Conservation (phyloP, 2,329 filamentous ascomycete species). For the Hysterium pulicare region DNA sequence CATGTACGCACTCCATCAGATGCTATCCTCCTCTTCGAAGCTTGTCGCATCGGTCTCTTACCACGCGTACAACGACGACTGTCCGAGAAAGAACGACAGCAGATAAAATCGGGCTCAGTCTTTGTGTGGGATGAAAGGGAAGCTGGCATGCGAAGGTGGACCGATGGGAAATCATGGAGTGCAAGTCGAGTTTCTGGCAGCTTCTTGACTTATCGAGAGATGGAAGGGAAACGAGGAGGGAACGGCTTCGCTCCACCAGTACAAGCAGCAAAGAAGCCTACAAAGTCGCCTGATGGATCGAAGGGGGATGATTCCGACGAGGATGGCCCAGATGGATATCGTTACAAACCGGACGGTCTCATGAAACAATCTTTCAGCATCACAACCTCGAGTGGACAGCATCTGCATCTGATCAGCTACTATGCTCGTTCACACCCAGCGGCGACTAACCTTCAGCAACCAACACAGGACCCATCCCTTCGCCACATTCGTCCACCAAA, state of each 20-base stretch:
- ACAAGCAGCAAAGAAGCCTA: slow-evolving; percentile 15
- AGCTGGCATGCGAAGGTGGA: slow-evolving; percentile 97
- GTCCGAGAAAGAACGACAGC: slow-evolving; percentile 95
- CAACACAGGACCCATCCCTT: slow-evolving; percentile 74
- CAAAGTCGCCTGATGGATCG: slow-evolving; percentile 77
- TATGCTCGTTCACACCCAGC: slow-evolving; percentile 77
- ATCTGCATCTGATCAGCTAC: slow-evolving; percentile 97
- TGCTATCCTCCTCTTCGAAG: slow-evolving; percentile 98
- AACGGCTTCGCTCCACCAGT: slow-evolving; percentile 59
- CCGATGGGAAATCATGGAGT: slow-evolving; percentile 98
- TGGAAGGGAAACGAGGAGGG: slow-evolving; percentile 95
- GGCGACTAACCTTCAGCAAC: slow-evolving; percentile 71
- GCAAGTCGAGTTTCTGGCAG: slow-evolving; percentile 95
- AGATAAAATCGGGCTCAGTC: slow-evolving; percentile 92
- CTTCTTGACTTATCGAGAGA: slow-evolving; percentile 95
- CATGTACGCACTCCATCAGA: slow-evolving; percentile 93
- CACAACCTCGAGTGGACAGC: slow-evolving; percentile 83
- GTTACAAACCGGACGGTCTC: slow-evolving; percentile 78
- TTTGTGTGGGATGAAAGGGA: slow-evolving; percentile 99
- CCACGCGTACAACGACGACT: slow-evolving; percentile 88
- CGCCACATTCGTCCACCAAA: slow-evolving; percentile 82
- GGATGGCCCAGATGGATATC: slow-evolving; percentile 50
- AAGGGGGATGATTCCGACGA: slow-evolving; percentile 80
- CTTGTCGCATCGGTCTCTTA: slow-evolving; percentile 82
- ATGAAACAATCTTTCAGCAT: slow-evolving; percentile 99